These are phyloP conservation scores for Afroboletus lepidellus DNA, from an alignment of 1,284 basidiomycete genomes.

Conservation along the genomic window DNA sequence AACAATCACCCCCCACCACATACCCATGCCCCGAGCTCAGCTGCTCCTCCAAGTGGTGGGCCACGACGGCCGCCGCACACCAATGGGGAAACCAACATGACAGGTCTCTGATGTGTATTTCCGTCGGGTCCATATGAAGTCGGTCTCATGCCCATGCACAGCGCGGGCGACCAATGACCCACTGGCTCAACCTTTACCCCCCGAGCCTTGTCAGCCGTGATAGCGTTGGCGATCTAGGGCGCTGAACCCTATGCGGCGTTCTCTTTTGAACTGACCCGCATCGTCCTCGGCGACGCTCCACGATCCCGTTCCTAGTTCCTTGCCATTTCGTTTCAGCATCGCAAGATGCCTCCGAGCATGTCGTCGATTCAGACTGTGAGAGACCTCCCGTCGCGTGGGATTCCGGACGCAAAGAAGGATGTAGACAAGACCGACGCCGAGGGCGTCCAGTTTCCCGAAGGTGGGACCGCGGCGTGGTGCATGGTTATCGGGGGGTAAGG, in stretches of 20 bases:
- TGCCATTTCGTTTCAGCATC: not conserved
- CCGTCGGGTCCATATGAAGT: not conserved
- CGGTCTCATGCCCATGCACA: not conserved
- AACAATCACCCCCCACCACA: no score
- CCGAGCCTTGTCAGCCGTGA: not conserved
- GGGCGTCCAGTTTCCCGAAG: constrained; percentile 27
- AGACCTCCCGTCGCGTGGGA: not conserved
- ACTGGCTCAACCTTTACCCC: not conserved
- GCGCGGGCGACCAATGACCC: not conserved
- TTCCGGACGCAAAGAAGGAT: not conserved
- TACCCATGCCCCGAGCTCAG: no score
- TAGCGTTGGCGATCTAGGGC: not conserved
- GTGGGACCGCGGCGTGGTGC: constrained; percentile 27
- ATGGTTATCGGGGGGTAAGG: constrained; percentile 25
- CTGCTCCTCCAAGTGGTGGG: no score
- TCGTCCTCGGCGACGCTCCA: not conserved
- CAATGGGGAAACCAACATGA: not conserved
- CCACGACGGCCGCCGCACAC: not conserved
- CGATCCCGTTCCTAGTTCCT: no score
- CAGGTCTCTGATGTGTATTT: not conserved
- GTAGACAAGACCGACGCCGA: not conserved
- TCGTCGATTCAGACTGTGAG: not conserved
- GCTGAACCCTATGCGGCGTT: not conserved
- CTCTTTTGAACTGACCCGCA: not conserved
- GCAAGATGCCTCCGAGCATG: not conserved